Evolutionary conservation across 2,329 filamentous ascomycete genomes (phyloP).

Genomic region (Leptographium lundbergii): DNA sequence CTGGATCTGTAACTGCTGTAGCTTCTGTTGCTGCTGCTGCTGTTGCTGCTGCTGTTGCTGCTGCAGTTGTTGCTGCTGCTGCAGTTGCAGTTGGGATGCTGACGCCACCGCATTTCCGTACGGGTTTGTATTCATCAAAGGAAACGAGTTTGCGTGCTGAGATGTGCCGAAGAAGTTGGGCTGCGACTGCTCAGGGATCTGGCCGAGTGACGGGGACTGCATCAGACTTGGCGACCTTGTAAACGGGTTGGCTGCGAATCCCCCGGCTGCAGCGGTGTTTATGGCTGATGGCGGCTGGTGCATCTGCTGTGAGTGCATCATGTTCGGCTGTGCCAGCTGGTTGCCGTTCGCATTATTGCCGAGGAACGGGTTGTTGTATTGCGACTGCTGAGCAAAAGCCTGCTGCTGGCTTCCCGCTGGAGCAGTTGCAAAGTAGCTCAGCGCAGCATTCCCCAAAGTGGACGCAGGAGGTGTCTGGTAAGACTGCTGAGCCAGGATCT

Average conservation of each 20-base stretch:
- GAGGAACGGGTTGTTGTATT: slow-evolving; percentile 37
- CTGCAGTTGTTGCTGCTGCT: background rate
- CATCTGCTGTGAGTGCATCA: slow-evolving; percentile 18
- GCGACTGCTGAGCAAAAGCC: slow-evolving; percentile 13
- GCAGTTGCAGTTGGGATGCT: background rate
- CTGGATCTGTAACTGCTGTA: slow-evolving; percentile 1
- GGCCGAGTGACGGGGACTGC: slow-evolving; percentile 35
- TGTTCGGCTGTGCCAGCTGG: slow-evolving; percentile 10
- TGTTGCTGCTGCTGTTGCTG: background rate
- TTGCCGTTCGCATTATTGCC: background rate
- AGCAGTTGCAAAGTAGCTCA: slow-evolving; percentile 7
- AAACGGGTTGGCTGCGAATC: slow-evolving; percentile 33
- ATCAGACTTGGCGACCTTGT: slow-evolving; percentile 34
- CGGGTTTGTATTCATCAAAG: slow-evolving; percentile 5
- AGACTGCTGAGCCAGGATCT: slow-evolving; percentile 14
- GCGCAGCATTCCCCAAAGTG: background rate
- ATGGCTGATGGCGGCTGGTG: slow-evolving; percentile 20
- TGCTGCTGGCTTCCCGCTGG: background rate
- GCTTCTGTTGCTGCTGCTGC: slow-evolving; percentile 2
- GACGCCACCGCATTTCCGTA: slow-evolving; percentile 2
- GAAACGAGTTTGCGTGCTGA: slow-evolving; percentile 6
- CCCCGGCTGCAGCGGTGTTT: slow-evolving; percentile 23
- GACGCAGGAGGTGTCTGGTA: slow-evolving; percentile 26
- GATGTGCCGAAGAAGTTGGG: slow-evolving; percentile 24
- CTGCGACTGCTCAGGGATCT: slow-evolving; percentile 40